Evolutionary conservation across 192 early-diverging fungal species (phyloP), one percentile per base, ranked within the genome.

Genomic region (Rhizoclosmatium sp.): DNA sequence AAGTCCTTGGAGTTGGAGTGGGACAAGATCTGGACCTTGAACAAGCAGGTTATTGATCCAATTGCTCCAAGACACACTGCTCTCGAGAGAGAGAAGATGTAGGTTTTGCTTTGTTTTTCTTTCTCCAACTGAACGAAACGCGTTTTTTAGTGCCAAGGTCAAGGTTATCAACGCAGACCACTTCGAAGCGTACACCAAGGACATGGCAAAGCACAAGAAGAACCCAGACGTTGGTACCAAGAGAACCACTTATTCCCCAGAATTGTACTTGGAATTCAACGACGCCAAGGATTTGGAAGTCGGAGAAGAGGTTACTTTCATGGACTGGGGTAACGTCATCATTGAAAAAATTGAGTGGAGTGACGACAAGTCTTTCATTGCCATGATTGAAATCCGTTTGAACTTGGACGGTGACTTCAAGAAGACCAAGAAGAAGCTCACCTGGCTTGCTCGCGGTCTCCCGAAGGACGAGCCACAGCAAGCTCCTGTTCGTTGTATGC

Each of bases 251-350:
- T 97, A 90, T 69, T 92, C 93, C 44, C 85, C 91, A 9, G 87
- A 89, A 81, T 82, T 99, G 59, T 93, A 91, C 81, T 75, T 99
- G 48, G 95, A 94, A 54, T 92, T 93, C 82, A 93, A 87, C 14
- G 98, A 99, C 82, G 96, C 95, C 39, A 91, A 92, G 66, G 84
- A 87, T 44, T 85, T 98, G 39, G 93, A 88, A 59, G 77, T 91
- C 4, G 92, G 91, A 73, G 98, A 99, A 87, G 97, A 99, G 86
- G 90, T 93, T 69, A 99, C 98, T 47, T 85, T 99, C 71, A 99
- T 99, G 97, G 97, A 98, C 88, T 99, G 98, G 98, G 98, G 98
- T 56, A 99, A 99, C 83, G 96, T 93, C 7, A 89, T 98, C 81
- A 92, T 99, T 71, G 87, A 92, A 70, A 81, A 85, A 12, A 89